phyloP scores from a whole-genome alignment of 164 flowering plant genomes.

The Liquidambar formosana region DNA sequence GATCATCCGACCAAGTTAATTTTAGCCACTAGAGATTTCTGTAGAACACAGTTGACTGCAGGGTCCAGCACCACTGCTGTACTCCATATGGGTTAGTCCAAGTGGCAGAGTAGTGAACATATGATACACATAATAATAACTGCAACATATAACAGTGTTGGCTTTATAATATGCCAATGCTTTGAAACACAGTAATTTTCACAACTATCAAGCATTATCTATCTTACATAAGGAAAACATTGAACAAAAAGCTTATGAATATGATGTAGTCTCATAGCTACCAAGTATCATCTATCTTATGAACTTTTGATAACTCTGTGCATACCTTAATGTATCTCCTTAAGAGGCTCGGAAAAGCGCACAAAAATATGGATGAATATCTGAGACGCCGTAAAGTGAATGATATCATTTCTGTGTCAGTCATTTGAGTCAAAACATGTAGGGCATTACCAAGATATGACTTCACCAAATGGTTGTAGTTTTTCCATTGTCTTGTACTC shows the following conservation, averaged over 20 bases:
- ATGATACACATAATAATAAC: too few species aligned
- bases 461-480: slow-evolving; percentile 64
- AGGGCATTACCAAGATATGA: slow-evolving; percentile 93
- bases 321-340: slow-evolving; percentile 91
- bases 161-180: background rate
- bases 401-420: slow-evolving; percentile 83
- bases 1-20: background rate
- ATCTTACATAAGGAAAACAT: background rate
- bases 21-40: background rate
- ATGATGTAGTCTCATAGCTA: background rate
- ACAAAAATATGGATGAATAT: slow-evolving; percentile 73
- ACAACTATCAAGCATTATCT: background rate
- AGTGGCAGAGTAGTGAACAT: too few species aligned
- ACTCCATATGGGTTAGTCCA: too few species aligned
- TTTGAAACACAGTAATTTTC: background rate
- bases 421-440: slow-evolving; percentile 93
- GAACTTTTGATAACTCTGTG: background rate
- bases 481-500: slow-evolving; percentile 74
- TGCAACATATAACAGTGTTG: background rate
- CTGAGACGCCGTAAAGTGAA: slow-evolving; percentile 77
- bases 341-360: slow-evolving; percentile 75
- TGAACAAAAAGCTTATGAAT: background rate
- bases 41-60: background rate
- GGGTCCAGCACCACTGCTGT: background rate
- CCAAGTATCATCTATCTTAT: background rate